phyloP scores from a whole-genome alignment of 2,329 filamentous ascomycete genomes.

The Pseudogymnoascus sp. region DNA sequence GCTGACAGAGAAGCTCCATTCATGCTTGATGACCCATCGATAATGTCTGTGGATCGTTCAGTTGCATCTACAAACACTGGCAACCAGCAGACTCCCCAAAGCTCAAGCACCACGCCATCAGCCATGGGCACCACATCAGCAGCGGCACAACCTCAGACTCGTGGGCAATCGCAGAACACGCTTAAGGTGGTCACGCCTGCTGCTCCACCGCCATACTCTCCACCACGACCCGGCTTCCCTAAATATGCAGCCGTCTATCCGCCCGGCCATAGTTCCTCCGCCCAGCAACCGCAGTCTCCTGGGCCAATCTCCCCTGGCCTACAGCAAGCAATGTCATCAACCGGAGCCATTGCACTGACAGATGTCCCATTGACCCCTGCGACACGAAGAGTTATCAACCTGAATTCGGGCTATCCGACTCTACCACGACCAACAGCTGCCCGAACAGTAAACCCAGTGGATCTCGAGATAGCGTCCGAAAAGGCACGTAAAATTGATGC shows the following conservation, averaged over 20 bases:
- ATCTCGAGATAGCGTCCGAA: constrained; percentile 17
- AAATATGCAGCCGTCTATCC: constrained; percentile 53
- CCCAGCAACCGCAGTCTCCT: constrained; percentile 49
- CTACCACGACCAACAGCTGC: background rate
- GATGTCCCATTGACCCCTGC: constrained; percentile 49
- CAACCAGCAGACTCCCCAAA: background rate
- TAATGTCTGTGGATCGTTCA: background rate
- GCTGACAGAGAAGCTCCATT: constrained; percentile 18
- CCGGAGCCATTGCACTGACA: constrained; percentile 52
- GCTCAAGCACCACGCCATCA: background rate
- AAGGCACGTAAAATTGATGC: constrained; percentile 28
- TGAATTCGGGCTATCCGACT: constrained; percentile 27
- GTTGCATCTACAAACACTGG: background rate
- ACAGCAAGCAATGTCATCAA: constrained; percentile 54
- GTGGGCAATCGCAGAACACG: background rate
- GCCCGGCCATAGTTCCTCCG: constrained; percentile 38
- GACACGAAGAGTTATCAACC: constrained; percentile 24
- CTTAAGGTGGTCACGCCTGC: background rate
- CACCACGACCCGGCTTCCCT: constrained; percentile 19
- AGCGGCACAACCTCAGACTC: background rate
- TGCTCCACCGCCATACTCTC: constrained; percentile 28
- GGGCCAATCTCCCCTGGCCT: constrained; percentile 57
- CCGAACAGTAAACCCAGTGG: constrained; percentile 11
- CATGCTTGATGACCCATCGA: constrained; percentile 11
- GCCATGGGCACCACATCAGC: background rate